Percentiles rank a stretch among this genome's conserved stretches.
phyloP scores from a whole-genome alignment of 2,329 filamentous ascomycete genomes.

The Xylaria sp. region DNA sequence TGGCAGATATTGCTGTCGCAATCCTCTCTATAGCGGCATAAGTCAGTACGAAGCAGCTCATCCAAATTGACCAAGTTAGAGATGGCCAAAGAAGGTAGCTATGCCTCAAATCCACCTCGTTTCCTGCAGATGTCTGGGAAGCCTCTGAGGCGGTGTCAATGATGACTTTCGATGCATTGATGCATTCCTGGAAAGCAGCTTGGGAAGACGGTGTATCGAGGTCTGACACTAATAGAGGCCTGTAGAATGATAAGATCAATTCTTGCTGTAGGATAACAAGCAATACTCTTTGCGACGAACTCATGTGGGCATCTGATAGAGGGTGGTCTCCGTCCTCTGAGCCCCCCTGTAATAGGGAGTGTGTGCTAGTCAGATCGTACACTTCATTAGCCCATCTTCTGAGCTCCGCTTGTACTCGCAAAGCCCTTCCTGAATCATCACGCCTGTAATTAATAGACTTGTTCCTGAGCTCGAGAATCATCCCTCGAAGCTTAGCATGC shows the following conservation, averaged over 20 bases:
- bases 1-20: not conserved
- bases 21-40: constrained; percentile 6
- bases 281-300: not conserved
- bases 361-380: not conserved
- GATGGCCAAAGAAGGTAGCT: constrained; percentile 4
- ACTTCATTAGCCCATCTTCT: constrained; percentile 7
- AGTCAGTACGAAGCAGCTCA: constrained; percentile 7
- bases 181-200: constrained; percentile 5
- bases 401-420: constrained; percentile 3
- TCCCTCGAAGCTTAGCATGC: constrained; percentile 6
- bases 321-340: too few relatives aligned
- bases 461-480: constrained; percentile 10
- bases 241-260: constrained; percentile 7
- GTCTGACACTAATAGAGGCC: not conserved
- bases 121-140: not conserved
- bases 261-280: constrained; percentile 2
- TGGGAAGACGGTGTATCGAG: not conserved
- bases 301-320: not conserved
- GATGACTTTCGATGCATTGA: constrained; percentile 1
- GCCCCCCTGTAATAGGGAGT: not conserved
- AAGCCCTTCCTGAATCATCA: not conserved
- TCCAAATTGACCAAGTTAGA: constrained; percentile 9
- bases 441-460: not conserved
- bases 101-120: not conserved
- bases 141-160: not conserved